Base-by-base conservation (phyloP, 1,284 basidiomycete genomes). In the Rhodotorula sp. region DNA sequence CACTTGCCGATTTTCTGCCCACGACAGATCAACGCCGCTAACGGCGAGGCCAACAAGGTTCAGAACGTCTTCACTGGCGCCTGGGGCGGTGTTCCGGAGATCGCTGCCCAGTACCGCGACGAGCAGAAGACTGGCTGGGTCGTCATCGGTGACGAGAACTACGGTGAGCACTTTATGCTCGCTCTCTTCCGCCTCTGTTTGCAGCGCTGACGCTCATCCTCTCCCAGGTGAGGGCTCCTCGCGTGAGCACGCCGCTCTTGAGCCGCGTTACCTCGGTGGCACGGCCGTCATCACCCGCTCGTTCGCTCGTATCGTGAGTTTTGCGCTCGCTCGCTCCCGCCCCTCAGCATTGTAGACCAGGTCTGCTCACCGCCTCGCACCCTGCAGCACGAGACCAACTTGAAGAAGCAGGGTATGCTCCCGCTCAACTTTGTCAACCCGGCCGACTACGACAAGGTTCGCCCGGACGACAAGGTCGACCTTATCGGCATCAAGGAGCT, bases 241-340 rank as follows among this genome's bases (percentile, higher is more conserved):
- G 45, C 69, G 68, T 83, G 94, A 98, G 83, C 95, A 96, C 84
- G 95, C 95, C 78, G 95, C 95, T 68, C 90, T 98, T 68, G 94
- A 98, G 85, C 95, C 95, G 60, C 91, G 95, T 71, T 98, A 89
- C 88, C 89, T 98, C 75, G 95, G 95, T 79, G 95, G 93, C 78
- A 85, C 91, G 70, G 95, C 95, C 60, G 91, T 98, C 84, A 95
- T 99, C 82, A 90, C 90, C 79, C 88, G 93, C 80, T 93, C 90
- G 51, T 96, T 96, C 82, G 95, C 95, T 62, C 92, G 95, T 84
- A 97, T 98, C 83, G 87, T 83, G 82, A 81, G 29, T 60, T 14
- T 18, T 54, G 0, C 54, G 20, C 37, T 7, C 57, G 24, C 10
- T 53, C 26, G 4, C 42, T 20, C 18, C n/a, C n/a, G n/a, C n/a